Percentiles rank a stretch among this genome's conserved stretches.
Conservation (phyloP, 2,329 filamentous ascomycete species). For the Scytalidium sp. region DNA sequence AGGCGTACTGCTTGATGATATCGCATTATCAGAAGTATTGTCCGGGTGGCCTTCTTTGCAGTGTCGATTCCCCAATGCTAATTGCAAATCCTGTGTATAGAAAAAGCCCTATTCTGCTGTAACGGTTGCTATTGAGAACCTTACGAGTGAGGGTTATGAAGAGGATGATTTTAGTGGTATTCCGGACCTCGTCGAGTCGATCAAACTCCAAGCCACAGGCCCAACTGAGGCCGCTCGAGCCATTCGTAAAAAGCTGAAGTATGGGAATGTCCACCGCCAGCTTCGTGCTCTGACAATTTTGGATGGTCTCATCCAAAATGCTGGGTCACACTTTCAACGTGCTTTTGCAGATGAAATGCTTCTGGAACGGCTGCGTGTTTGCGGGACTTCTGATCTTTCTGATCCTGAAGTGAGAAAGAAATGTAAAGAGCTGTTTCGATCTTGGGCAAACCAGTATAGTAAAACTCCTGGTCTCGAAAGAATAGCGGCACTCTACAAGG, state of each 20-base stretch:
- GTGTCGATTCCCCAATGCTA: background rate
- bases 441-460: slow-evolving; percentile 84
- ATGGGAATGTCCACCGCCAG: slow-evolving; percentile 91
- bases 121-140: slow-evolving; percentile 85
- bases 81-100: slow-evolving; percentile 29
- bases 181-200: slow-evolving; percentile 89
- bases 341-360: slow-evolving; percentile 87
- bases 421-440: slow-evolving; percentile 79
- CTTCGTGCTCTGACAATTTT: slow-evolving; percentile 84
- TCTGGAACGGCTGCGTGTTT: slow-evolving; percentile 84
- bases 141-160: slow-evolving; percentile 86
- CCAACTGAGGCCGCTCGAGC: slow-evolving; percentile 88
- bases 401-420: slow-evolving; percentile 85
- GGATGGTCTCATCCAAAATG: slow-evolving; percentile 93
- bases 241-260: slow-evolving; percentile 97
- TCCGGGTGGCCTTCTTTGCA: too few relatives aligned
- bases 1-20: too few relatives aligned
- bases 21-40: too few relatives aligned
- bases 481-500: slow-evolving; percentile 74
- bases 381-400: slow-evolving; percentile 79
- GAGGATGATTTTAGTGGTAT: slow-evolving; percentile 91
- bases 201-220: slow-evolving; percentile 83
- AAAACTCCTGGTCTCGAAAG: slow-evolving; percentile 75
- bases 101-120: slow-evolving; percentile 92
- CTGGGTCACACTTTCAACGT: slow-evolving; percentile 80